Evolutionary conservation across 768 basidiomycete species (phyloP), one percentile per base, ranked within the genome.

Genomic region (Cystoderma amianthinum): DNA sequence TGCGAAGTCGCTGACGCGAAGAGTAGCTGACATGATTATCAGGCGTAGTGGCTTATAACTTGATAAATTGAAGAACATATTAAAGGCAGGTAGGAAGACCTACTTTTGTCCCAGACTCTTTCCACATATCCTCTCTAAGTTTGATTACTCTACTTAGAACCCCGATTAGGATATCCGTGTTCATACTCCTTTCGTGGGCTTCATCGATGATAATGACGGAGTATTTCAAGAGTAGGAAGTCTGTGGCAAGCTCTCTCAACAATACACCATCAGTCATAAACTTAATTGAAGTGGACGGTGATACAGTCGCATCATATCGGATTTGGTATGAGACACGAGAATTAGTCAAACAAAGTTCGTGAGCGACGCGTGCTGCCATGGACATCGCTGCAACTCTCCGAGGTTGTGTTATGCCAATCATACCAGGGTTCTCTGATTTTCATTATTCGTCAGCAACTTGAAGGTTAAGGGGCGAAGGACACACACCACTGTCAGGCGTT

Each of bases 261-360:
- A 99, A 67, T 19, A 99, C 92, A 66, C 96, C 96, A 53, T 99
- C 96, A 4, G 96, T 99, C 94, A 98, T 97, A 69, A 98, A 99
- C 60, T 98, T 97, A 69, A 99, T 93, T 5, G 82, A 82, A 1
- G 96, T 99, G 16, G 78, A 72, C 1, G 90, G 72, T 3, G 92
- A 92, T 0, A 92, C 83, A 1, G 92, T 97, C 1, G 91, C 86
- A 50, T 97, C 95, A 56, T 98, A 99, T 46, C 96, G 86, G 46
- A 99, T 97, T 59, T 97, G 94, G 60, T 98, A 94, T 0, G 96
- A 95, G 4, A 98, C 90, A 18, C 76, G 71, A 1, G 84, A 82
- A 1, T 84, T 69, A 1, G 87, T 74, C 11, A 97, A 66, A 4
- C 87, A 85, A n/a, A 99, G 68, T 62, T 99, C 96, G 37, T 86